These are phyloP conservation scores for Pseudogymnoascus sp. DNA, from an alignment of 2,329 filamentous ascomycete species.

Conservation along the genomic window DNA sequence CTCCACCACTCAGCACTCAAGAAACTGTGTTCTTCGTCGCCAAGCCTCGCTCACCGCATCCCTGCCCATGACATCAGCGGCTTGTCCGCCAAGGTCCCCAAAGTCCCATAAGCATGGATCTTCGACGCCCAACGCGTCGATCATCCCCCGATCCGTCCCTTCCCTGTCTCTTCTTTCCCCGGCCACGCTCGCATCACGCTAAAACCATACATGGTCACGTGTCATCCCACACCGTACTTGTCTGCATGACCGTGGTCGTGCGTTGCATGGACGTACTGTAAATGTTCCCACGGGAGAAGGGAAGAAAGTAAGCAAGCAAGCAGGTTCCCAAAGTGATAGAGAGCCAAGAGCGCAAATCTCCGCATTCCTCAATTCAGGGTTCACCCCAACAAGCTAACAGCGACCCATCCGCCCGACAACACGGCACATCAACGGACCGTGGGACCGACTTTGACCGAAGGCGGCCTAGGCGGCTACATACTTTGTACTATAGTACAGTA, in stretches of 20 bases:
- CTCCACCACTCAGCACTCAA: not conserved
- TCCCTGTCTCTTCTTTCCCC: not conserved
- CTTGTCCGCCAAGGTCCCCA: not conserved
- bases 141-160: not conserved
- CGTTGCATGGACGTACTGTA: not conserved
- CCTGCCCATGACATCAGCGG: constrained; percentile 4
- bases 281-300: no score
- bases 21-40: not conserved
- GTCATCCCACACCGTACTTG: not conserved
- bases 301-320: not conserved
- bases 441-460: not conserved
- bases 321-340: not conserved
- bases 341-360: not conserved
- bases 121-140: not conserved
- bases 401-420: not conserved
- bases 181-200: constrained; percentile 5
- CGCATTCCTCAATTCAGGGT: not conserved
- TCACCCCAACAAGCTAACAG: not conserved
- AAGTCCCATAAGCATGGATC: constrained; percentile 2
- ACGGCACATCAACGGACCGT: not conserved
- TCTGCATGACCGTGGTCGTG: not conserved
- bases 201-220: not conserved
- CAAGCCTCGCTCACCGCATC: not conserved
- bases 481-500: not conserved
- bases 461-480: not conserved